phyloP scores from a whole-genome alignment of 2,329 filamentous ascomycete species.

The Beauveria medogensis region DNA sequence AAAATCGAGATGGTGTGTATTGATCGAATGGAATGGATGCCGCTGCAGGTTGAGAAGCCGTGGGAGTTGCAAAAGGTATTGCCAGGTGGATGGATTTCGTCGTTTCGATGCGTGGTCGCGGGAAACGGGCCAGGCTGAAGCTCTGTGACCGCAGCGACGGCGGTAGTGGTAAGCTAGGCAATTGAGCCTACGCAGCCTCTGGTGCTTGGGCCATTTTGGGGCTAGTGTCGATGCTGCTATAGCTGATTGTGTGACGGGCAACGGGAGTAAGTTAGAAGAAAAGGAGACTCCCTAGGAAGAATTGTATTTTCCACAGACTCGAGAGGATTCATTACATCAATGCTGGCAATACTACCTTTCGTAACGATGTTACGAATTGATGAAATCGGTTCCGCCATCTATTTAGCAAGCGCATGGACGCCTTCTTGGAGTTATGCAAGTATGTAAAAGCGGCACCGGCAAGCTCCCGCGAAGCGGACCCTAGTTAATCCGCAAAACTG shows the following conservation, averaged over 20 bases:
- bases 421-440: neutral
- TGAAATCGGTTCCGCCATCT: too few species aligned
- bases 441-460: neutral
- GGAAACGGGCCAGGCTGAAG: conserved; percentile 3
- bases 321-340: too few species aligned
- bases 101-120: neutral
- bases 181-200: conserved; percentile 11
- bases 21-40: neutral
- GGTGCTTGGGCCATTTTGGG: neutral
- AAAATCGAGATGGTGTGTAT: neutral
- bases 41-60: neutral
- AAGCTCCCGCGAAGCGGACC: neutral
- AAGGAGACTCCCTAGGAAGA: neutral
- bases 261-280: neutral
- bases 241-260: neutral
- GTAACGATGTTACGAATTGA: too few species aligned
- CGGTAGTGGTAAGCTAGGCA: conserved; percentile 8
- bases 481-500: conserved; percentile 9
- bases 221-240: conserved; percentile 2
- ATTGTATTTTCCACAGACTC: too few species aligned
- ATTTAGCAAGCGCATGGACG: neutral
- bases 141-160: conserved; percentile 4
- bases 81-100: neutral
- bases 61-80: neutral
- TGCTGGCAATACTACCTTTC: too few species aligned